Evolutionary conservation across 108 stramenopile genomes (phyloP).

Genomic region (Seminavis robusta): DNA sequence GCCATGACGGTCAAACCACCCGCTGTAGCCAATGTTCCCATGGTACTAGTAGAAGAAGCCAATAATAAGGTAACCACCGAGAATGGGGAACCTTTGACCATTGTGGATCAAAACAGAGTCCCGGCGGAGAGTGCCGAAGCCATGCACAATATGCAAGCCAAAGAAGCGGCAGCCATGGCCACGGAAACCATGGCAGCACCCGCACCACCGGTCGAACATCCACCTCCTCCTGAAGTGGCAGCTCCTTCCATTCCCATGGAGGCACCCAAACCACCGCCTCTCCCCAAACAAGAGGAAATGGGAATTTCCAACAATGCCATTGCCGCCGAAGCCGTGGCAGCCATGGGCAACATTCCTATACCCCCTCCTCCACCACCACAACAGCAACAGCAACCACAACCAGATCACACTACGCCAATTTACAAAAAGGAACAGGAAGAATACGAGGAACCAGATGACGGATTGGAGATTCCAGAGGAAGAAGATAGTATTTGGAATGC

Average conservation of each 20-base stretch:
- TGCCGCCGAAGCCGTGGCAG: not conserved
- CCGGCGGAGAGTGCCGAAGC: too few relatives aligned
- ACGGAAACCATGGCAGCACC: not conserved
- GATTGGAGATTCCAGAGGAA: not conserved
- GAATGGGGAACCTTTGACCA: too few relatives aligned
- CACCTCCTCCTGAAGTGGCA: not conserved
- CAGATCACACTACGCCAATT: conserved; percentile 3
- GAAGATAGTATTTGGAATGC: conserved; percentile 8
- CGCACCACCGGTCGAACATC: not conserved
- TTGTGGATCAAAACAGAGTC: too few relatives aligned
- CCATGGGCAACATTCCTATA: conserved; percentile 5
- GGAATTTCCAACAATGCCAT: not conserved
- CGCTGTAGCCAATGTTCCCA: too few relatives aligned
- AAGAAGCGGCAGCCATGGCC: conserved; percentile 2
- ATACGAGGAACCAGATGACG: conserved; percentile 1
- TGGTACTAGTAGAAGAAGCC: too few relatives aligned
- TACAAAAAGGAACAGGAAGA: conserved; percentile 3
- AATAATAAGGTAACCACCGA: too few relatives aligned
- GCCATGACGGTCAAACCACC: too few relatives aligned
- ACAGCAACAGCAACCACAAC: conserved; percentile 1
- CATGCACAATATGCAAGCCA: not conserved
- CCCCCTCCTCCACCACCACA: conserved; percentile 4
- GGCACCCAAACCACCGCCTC: not conserved
- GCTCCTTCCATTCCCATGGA: not conserved
- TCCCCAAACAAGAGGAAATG: not conserved